Evolutionary conservation across 1,284 basidiomycete species (phyloP), one percentile per base, ranked within the genome.

Genomic region (Kwoniella shivajii): DNA sequence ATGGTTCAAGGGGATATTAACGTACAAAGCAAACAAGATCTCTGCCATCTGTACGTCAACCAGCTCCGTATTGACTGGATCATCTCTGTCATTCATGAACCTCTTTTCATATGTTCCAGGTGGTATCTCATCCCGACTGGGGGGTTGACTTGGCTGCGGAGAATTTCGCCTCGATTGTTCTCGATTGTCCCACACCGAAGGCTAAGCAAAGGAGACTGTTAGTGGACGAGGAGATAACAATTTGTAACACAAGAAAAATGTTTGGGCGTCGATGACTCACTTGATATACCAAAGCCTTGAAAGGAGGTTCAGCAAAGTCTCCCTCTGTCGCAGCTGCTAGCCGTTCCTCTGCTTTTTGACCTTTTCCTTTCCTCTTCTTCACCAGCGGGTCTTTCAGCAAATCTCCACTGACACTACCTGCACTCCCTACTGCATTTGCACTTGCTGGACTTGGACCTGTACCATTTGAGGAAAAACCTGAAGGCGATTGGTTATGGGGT

Each of bases 201-300:
- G 68, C 60, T 66, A 41, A 13, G 41, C 20, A 16, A 9, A 16
- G 42, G 14, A 34, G 18, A 10, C 7, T 11, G 34, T 16, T 26
- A 20, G 9, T 22, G 11, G 46, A 2, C 24, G 20, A 11, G 24
- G 2, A 36, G 30, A 6, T 30, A 27, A 6, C 11, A 27, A 41
- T 31, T 13, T 27, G 6, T 4, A 44, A 43, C 5, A 11, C 6
- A 13, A 20, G 6, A 7, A 22, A 7, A 20, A 50, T 26, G 13
- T n/a, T 18, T 22, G 46, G 13, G 44, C 9, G 11, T 11, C 7
- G n/a, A n/a, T n/a, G n/a, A 57, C 63, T 60, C 37, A 64, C 64
- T 43, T 70, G 66, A 46, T 67, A 65, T 10, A 65, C 58, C 20
- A 72, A 50, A 24, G 67, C 56, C 49, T 66, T 67, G 63, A 72